Evolutionary conservation across 805 yeast species (phyloP).

Genomic region (Candida sphagnicola): DNA sequence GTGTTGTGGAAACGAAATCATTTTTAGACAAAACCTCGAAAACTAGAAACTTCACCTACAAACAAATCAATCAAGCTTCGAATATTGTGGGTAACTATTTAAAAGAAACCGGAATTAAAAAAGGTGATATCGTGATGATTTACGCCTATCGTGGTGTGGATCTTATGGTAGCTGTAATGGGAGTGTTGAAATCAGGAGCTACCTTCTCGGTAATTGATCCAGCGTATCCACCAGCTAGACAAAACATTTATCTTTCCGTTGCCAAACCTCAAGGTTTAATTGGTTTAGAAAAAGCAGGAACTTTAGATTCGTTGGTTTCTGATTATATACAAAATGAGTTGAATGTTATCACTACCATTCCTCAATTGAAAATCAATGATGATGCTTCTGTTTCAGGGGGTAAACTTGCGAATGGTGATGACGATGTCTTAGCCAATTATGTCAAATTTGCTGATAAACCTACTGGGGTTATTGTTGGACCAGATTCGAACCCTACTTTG

Average conservation of each 20-base stretch:
- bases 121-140: constrained; percentile 96
- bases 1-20: constrained; percentile 90
- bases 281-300: constrained; percentile 88
- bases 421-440: constrained; percentile 50
- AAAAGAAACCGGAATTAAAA: constrained; percentile 70
- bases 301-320: constrained; percentile 69
- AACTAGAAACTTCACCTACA: constrained; percentile 75
- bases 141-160: constrained; percentile 98
- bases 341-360: constrained; percentile 67
- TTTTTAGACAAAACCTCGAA: constrained; percentile 49
- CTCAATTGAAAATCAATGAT: constrained; percentile 71
- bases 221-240: constrained; percentile 98
- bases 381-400: constrained; percentile 75
- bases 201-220: constrained; percentile 98
- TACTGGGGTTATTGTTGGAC: constrained; percentile 92
- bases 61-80: constrained; percentile 88
- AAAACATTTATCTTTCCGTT: constrained; percentile 85
- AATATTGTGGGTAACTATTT: constrained; percentile 90
- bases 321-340: constrained; percentile 73
- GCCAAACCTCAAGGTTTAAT: constrained; percentile 91
- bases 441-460: constrained; percentile 47
- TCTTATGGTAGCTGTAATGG: constrained; percentile 94
- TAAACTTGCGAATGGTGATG: constrained; percentile 14
- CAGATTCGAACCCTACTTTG: constrained; percentile 94
- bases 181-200: constrained; percentile 97